Evolutionary conservation across 306 rosid species (phyloP).

Genomic region (Hippophae gyantsensis): DNA sequence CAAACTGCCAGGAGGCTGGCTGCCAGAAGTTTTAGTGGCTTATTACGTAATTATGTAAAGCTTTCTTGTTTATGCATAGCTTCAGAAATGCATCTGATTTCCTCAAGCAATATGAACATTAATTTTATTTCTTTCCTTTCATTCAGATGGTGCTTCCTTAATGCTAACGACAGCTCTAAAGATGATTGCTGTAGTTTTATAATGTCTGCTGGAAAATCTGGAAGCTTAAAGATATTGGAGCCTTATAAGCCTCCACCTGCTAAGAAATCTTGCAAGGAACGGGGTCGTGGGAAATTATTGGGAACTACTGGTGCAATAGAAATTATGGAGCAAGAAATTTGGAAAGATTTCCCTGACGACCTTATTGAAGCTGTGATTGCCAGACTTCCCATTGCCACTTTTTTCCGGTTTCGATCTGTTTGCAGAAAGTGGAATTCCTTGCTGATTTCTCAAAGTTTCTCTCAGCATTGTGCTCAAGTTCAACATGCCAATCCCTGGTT

Average conservation of each 20-base stretch:
- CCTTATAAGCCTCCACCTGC: conserved; percentile 51
- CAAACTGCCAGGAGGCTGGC: too few relatives aligned
- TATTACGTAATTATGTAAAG: not conserved
- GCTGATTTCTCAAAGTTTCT: conserved; percentile 61
- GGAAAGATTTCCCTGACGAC: conserved; percentile 89
- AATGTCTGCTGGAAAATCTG: conserved; percentile 61
- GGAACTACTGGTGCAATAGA: conserved; percentile 35
- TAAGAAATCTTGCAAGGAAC: conserved; percentile 55
- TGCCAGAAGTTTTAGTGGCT: not conserved
- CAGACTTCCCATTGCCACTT: conserved; percentile 66
- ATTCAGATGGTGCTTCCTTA: conserved; percentile 55
- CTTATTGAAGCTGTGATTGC: conserved; percentile 75
- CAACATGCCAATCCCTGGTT: conserved; percentile 70
- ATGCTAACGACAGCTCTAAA: conserved; percentile 46
- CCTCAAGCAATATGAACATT: conserved; percentile 9
- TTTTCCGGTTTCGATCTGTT: conserved; percentile 73
- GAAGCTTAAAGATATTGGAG: conserved; percentile 42
- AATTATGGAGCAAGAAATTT: conserved; percentile 61
- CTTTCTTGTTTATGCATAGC: not conserved
- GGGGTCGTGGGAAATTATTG: conserved; percentile 39
- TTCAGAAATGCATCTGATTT: not conserved
- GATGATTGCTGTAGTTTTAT: conserved; percentile 56
- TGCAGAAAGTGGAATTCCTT: conserved; percentile 75
- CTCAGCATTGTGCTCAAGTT: conserved; percentile 53
- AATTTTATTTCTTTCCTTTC: conserved; percentile 17